Conservation (phyloP, 2,329 filamentous ascomycete genomes). For the Xylaria hypoxylon region DNA sequence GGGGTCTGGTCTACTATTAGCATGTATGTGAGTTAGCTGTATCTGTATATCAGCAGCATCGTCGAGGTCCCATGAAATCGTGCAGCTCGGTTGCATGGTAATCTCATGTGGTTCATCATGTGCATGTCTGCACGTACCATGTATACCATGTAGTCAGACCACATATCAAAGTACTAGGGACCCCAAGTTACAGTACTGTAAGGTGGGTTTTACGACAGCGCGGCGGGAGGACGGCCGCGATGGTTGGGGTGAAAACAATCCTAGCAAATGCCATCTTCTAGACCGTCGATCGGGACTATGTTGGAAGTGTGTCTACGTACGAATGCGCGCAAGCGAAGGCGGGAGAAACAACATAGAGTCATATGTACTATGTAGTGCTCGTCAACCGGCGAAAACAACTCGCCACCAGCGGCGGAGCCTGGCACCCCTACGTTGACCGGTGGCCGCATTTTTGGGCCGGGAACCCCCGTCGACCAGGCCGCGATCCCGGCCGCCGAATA, state of each 20-base stretch:
- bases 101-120: constrained; percentile 34
- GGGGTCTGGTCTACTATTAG: constrained; percentile 27
- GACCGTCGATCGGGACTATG: constrained; percentile 21
- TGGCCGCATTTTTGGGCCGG: constrained; percentile 38
- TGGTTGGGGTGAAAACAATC: constrained; percentile 4
- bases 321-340: constrained; percentile 18
- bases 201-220: constrained; percentile 6
- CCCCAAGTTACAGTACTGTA: constrained; percentile 17
- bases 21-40: constrained; percentile 29
- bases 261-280: constrained; percentile 12
- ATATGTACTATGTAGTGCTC: constrained; percentile 24
- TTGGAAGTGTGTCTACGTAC: constrained; percentile 14
- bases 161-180: constrained; percentile 10
- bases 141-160: constrained; percentile 33
- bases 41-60: constrained; percentile 31
- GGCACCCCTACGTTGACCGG: constrained; percentile 40
- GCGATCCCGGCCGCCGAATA: constrained; percentile 41
- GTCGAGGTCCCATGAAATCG: constrained; percentile 16
- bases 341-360: constrained; percentile 11
- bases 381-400: constrained; percentile 21
- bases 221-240: constrained; percentile 5
- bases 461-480: constrained; percentile 41
- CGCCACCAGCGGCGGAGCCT: constrained; percentile 44
- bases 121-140: constrained; percentile 29
- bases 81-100: constrained; percentile 33